These are phyloP conservation scores for Candida caryicola DNA, from an alignment of 805 yeast species.

Conservation along the genomic window DNA sequence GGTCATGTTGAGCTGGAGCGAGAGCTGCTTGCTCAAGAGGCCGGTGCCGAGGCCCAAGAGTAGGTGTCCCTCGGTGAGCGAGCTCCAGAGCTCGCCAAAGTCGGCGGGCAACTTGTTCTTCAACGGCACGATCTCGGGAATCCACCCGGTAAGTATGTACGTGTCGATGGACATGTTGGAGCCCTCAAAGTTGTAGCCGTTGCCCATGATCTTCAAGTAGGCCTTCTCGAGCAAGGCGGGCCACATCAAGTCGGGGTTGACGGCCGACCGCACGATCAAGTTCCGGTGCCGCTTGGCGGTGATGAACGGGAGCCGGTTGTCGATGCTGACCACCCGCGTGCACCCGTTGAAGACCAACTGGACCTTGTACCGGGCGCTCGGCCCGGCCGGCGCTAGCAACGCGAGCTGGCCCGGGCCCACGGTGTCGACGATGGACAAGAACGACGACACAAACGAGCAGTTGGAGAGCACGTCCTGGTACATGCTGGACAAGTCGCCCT, in stretches of 20 bases:
- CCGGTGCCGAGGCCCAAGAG: slow-evolving; percentile 73
- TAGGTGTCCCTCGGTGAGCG: slow-evolving; percentile 34
- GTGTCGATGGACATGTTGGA: slow-evolving; percentile 76
- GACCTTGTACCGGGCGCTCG: slow-evolving; percentile 35
- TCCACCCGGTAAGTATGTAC: slow-evolving; percentile 63
- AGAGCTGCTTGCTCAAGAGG: slow-evolving; percentile 29
- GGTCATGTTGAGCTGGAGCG: slow-evolving; percentile 38
- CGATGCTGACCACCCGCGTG: slow-evolving; percentile 45
- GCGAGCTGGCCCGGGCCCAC: slow-evolving; percentile 5
- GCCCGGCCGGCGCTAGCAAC: slow-evolving; percentile 6
- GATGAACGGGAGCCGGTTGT: slow-evolving; percentile 44
- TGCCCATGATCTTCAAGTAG: slow-evolving; percentile 54
- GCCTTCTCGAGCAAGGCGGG: slow-evolving; percentile 81
- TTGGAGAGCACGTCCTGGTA: slow-evolving; percentile 56
- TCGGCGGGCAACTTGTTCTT: slow-evolving; percentile 26
- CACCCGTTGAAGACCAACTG: slow-evolving; percentile 53
- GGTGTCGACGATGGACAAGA: slow-evolving; percentile 46
- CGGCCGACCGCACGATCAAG: slow-evolving; percentile 35
- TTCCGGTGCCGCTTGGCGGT: slow-evolving; percentile 17
- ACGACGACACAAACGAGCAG: slow-evolving; percentile 74
- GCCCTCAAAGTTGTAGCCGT: slow-evolving; percentile 63
- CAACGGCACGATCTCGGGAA: slow-evolving; percentile 56
- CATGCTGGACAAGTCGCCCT: slow-evolving; percentile 17
- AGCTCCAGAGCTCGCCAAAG: slow-evolving; percentile 17
- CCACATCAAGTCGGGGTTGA: slow-evolving; percentile 44